Conservation (phyloP, 441 rosid species). For the Aquilaria agallochum region DNA sequence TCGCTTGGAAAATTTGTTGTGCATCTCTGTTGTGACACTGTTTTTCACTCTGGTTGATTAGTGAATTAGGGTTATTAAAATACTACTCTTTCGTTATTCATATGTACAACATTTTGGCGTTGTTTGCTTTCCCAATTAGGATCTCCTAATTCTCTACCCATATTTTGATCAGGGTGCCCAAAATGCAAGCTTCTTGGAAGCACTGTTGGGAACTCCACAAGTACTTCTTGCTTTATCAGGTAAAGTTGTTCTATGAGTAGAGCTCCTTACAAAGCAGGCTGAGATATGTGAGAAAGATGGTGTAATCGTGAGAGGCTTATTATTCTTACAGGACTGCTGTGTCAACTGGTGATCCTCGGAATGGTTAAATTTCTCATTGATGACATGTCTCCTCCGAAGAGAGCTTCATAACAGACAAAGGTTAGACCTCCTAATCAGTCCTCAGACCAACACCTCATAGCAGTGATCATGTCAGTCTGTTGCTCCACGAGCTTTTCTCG, state of each 20-base stretch:
- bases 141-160: slow-evolving; percentile 4
- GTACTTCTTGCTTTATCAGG: slow-evolving; percentile 39
- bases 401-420: slow-evolving; percentile 32
- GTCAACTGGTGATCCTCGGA: slow-evolving; percentile 41
- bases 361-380: slow-evolving; percentile 41
- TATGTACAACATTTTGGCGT: neutral
- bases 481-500: too few relatives aligned
- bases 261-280: neutral
- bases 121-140: neutral
- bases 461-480: too few relatives aligned
- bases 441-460: neutral
- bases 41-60: neutral
- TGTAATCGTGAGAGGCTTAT: neutral
- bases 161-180: slow-evolving; percentile 20
- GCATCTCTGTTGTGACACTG: too few relatives aligned
- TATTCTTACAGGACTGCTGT: slow-evolving; percentile 38
- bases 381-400: slow-evolving; percentile 85
- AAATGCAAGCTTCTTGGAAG: slow-evolving; percentile 31
- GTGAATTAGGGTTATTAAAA: neutral
- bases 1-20: too few relatives aligned
- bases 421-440: too few relatives aligned
- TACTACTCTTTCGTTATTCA: neutral
- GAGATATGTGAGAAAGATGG: neutral
- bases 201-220: slow-evolving; percentile 39
- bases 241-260: slow-evolving; percentile 20